These are phyloP conservation scores for Dicorynia guianensis DNA, from an alignment of 306 rosid genomes.

Conservation along the genomic window DNA sequence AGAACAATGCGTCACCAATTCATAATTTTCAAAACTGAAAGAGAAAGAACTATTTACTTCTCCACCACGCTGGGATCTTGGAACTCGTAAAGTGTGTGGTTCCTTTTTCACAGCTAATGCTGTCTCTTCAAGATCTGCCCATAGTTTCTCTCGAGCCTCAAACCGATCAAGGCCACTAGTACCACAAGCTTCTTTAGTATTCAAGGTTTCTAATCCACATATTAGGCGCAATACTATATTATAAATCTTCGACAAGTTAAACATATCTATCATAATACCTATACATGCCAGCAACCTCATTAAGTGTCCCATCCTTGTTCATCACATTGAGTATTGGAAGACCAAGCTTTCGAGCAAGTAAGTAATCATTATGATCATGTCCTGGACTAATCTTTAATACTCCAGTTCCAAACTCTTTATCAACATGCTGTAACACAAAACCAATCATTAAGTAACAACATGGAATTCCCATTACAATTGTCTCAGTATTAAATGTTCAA, in stretches of 20 bases:
- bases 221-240: slow-evolving; percentile 40
- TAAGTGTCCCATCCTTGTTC: slow-evolving; percentile 98
- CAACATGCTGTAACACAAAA: slow-evolving; percentile 73
- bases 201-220: slow-evolving; percentile 33
- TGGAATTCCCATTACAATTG: slow-evolving; percentile 26
- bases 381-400: slow-evolving; percentile 97
- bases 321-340: slow-evolving; percentile 96
- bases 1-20: slow-evolving; percentile 22
- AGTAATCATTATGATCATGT: slow-evolving; percentile 95
- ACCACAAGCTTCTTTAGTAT: slow-evolving; percentile 37
- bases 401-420: slow-evolving; percentile 94
- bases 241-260: slow-evolving; percentile 36
- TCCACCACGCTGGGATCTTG: slow-evolving; percentile 99
- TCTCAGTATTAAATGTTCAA: slow-evolving; percentile 26
- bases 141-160: slow-evolving; percentile 89
- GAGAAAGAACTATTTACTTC: slow-evolving; percentile 62
- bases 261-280: slow-evolving; percentile 53
- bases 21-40: slow-evolving; percentile 31
- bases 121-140: slow-evolving; percentile 96
- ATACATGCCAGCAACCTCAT: slow-evolving; percentile 87
- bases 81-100: slow-evolving; percentile 87
- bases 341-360: slow-evolving; percentile 94
- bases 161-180: slow-evolving; percentile 94
- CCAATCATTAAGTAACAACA: slow-evolving; percentile 16
- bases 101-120: slow-evolving; percentile 87